Percentiles rank a stretch among this genome's conserved stretches.
Evolutionary conservation across 1,284 basidiomycete genomes (phyloP).

Genomic region (Rhodotorula mucilaginosa): DNA sequence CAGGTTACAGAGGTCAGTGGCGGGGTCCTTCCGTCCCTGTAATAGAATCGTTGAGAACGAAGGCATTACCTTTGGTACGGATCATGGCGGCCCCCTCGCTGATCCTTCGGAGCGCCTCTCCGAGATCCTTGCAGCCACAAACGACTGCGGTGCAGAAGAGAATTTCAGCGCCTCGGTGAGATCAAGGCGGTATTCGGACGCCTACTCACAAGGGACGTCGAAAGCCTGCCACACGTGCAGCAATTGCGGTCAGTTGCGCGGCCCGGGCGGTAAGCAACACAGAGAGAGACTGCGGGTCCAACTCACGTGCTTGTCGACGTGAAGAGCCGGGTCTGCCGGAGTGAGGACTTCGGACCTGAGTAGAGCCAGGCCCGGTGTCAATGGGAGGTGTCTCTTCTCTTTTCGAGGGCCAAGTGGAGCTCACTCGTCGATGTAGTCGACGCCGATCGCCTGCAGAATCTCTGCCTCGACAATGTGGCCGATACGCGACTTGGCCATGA

Average conservation of each 20-base stretch:
- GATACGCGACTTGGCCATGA: slow-evolving; percentile 92
- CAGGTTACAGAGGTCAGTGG: neutral
- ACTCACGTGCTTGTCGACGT: slow-evolving; percentile 52
- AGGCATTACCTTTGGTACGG: slow-evolving; percentile 82
- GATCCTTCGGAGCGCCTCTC: slow-evolving; percentile 91
- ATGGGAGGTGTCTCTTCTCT: slow-evolving; percentile 44
- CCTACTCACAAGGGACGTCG: slow-evolving; percentile 55
- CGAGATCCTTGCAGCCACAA: slow-evolving; percentile 60
- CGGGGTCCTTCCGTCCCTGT: neutral
- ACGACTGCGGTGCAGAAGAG: slow-evolving; percentile 47
- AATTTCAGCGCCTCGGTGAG: neutral
- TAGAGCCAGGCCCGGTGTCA: slow-evolving; percentile 17
- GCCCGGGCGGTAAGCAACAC: too few species aligned
- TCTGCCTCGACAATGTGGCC: slow-evolving; percentile 90
- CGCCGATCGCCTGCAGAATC: slow-evolving; percentile 90
- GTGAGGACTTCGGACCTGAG: slow-evolving; percentile 81
- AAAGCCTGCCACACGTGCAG: slow-evolving; percentile 20
- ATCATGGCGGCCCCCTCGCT: slow-evolving; percentile 94
- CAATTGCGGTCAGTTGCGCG: neutral
- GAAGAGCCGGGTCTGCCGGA: slow-evolving; percentile 66
- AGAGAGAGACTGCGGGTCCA: neutral
- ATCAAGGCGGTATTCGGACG: too few species aligned
- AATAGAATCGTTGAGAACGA: too few species aligned
- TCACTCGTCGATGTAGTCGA: slow-evolving; percentile 87
- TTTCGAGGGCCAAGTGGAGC: neutral